Evolutionary conservation across 2,329 filamentous ascomycete species (phyloP), one percentile per base, ranked within the genome.

Genomic region (Nothophaeocryptopus gaeumannii): DNA sequence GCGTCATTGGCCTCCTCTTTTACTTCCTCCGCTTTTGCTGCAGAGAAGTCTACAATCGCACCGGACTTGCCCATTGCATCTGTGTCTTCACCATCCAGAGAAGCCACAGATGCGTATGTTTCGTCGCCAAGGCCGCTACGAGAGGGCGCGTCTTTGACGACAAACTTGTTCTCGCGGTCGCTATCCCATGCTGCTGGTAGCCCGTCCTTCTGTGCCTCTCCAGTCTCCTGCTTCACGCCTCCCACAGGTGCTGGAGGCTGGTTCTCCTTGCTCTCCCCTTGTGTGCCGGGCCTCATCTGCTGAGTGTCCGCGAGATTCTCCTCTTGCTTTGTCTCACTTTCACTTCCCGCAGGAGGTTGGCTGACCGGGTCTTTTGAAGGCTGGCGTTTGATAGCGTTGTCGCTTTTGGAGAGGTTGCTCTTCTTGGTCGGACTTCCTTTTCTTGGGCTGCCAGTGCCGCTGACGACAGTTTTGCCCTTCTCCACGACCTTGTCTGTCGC

Each of bases 31-130:
- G 50, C 58, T 42, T 56, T 58, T 37, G 45, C 55, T 32, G 56
- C 50, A 20, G 46, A 48, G 30, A 61, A 41, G 31, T 65, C 59
- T 43, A 65, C 55, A 47, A 61, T 56, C 2, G 56, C 58, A 31
- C 62, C 62, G 26, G 53, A 58, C 42, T 61, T 59, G 42, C 61
- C 61, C 62, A 64, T 64, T 12, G 62, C 61, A 50, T 64, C 62
- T 9, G 59, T 60, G 35, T 61, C 58, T 3, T 61, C 51, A 8
- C 54, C 53, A 7, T 57, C 45, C 2, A 53, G 46, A 13, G 44
- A 48, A 2, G 50, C 40, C 15, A 53, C 40, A 11, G 50, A 53
- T 8, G 45, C 45, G 31, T 49, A 53, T 5, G 36, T 43, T 8
- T 47, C 30, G 12, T 47, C 32, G 7, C 38, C 45, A 2, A 12